These are phyloP conservation scores for Ophiostoma sp. DNA, from an alignment of 2,329 filamentous ascomycete species.

Conservation along the genomic window DNA sequence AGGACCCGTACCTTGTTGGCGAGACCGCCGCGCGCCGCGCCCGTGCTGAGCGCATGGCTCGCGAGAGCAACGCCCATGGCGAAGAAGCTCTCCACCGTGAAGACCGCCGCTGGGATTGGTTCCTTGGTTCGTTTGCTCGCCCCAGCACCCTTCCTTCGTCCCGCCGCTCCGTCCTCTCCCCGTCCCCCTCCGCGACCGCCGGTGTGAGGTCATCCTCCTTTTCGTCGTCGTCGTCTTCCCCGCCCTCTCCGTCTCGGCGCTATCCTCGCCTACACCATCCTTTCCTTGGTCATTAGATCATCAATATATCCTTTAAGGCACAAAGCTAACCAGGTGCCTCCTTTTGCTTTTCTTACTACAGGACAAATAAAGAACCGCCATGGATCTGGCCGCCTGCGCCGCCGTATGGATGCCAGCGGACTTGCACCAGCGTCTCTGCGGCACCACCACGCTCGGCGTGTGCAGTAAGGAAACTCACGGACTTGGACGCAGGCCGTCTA, in stretches of 20 bases:
- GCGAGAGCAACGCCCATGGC: constrained; percentile 46
- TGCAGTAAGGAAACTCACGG: neutral
- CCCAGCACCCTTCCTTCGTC: constrained; percentile 38
- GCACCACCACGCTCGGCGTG: constrained; percentile 22
- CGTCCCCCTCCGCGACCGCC: neutral
- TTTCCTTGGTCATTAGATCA: constrained; percentile 18
- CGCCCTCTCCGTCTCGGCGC: constrained; percentile 1
- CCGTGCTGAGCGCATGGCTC: constrained; percentile 56
- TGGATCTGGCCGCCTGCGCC: constrained; percentile 21
- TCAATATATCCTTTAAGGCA: neutral
- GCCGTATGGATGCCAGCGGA: constrained; percentile 23
- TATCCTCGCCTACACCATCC: constrained; percentile 1
- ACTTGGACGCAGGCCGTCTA: neutral
- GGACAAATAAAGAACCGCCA: constrained; percentile 29
- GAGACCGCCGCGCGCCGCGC: constrained; percentile 62
- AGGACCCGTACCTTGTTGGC: constrained; percentile 68
- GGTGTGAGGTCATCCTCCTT: neutral
- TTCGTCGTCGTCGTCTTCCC: neutral
- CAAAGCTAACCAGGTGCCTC: neutral
- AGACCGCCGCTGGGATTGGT: constrained; percentile 62
- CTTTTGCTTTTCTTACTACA: constrained; percentile 13
- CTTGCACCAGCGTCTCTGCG: constrained; percentile 19
- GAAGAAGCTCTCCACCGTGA: constrained; percentile 58
- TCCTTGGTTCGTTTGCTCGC: constrained; percentile 51
- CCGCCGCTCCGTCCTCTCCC: constrained; percentile 8